Evolutionary conservation across 2,329 filamentous ascomycete genomes (phyloP).

Genomic region (Tolypocladium ophioglossoides): DNA sequence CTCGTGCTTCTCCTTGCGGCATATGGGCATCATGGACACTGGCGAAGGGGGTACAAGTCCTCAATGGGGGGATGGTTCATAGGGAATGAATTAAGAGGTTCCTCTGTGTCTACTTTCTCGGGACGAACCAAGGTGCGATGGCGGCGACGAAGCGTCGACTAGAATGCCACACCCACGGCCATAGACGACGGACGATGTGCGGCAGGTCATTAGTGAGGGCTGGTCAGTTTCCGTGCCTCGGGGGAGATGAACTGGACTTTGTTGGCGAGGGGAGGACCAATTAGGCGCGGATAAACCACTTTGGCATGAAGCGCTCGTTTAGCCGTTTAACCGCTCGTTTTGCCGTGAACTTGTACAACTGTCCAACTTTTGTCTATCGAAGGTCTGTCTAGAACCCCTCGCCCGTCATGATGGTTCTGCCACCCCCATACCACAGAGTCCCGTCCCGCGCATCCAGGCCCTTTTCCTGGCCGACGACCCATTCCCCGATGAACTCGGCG

Average conservation of each 20-base stretch:
- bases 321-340: too few relatives aligned
- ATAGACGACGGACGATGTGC: not conserved
- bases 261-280: not conserved
- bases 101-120: too few relatives aligned
- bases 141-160: not conserved
- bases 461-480: conserved; percentile 78
- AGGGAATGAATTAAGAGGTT: conserved; percentile 31
- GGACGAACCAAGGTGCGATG: not conserved
- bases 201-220: not conserved
- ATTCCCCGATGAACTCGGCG: conserved; percentile 50
- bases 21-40: conserved; percentile 37
- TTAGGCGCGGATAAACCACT: not conserved
- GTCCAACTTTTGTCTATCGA: not conserved
- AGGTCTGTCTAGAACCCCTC: conserved; percentile 42
- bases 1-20: conserved; percentile 32
- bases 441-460: conserved; percentile 70
- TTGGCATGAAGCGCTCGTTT: not conserved
- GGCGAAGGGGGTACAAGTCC: conserved; percentile 36
- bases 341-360: too few relatives aligned
- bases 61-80: conserved; percentile 32
- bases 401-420: conserved; percentile 54
- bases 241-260: not conserved
- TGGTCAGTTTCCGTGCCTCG: not conserved
- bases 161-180: not conserved
- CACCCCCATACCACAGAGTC: conserved; percentile 78